These are phyloP conservation scores for Saraca asoca DNA, from an alignment of 331 rosid genomes.

Conservation along the genomic window DNA sequence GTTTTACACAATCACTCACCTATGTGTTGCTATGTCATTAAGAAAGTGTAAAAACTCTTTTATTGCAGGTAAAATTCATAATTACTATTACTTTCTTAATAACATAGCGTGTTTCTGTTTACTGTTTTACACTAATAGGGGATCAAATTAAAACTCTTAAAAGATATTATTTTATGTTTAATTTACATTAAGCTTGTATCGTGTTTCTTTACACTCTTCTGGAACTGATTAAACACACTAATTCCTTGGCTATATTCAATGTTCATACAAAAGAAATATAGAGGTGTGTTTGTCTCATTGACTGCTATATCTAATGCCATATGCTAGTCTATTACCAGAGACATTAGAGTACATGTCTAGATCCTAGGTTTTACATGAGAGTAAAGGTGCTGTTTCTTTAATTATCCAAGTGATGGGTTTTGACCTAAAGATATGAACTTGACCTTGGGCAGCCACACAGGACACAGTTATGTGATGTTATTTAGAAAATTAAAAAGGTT, in stretches of 20 bases:
- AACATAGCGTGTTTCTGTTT: no score
- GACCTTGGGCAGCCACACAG: slow-evolving; percentile 1
- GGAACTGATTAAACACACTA: not conserved
- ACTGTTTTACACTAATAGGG: no score
- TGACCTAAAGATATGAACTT: not conserved
- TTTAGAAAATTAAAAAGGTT: not conserved
- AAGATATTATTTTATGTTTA: slow-evolving; percentile 17
- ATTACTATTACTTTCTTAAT: no score
- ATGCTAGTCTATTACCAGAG: not conserved
- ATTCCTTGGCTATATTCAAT: slow-evolving; percentile 13
- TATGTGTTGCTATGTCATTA: no score
- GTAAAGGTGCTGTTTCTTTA: not conserved
- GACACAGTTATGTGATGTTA: not conserved
- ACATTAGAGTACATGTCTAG: not conserved
- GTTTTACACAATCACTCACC: no score
- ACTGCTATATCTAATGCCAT: not conserved
- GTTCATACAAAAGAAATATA: not conserved
- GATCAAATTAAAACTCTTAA: no score
- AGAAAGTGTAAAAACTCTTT: no score
- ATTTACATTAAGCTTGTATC: not conserved
- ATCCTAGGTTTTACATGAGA: no score
- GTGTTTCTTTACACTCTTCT: slow-evolving; percentile 9
- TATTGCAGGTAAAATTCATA: no score
- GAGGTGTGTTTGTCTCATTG: slow-evolving; percentile 2
- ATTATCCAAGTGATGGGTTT: not conserved